These are phyloP conservation scores for Trametes cubensis DNA, from an alignment of 768 basidiomycete genomes.

Conservation along the genomic window DNA sequence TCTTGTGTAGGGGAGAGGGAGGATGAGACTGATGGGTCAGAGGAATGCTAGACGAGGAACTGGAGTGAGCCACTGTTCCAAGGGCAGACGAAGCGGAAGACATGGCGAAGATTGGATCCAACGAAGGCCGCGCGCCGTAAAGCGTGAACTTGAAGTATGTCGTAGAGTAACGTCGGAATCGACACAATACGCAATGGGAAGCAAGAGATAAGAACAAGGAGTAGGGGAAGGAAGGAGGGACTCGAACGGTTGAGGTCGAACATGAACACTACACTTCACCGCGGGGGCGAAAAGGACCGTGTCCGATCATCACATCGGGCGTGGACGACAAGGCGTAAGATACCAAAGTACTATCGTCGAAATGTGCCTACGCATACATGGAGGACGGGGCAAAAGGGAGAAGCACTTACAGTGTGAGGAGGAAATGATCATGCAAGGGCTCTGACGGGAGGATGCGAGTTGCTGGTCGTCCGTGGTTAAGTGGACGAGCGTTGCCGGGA, in stretches of 20 bases:
- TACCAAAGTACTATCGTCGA: background rate
- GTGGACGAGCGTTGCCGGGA: conserved; percentile 4
- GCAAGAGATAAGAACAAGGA: conserved; percentile 11
- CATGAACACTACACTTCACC: conserved; percentile 21
- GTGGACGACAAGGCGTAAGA: background rate
- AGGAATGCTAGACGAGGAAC: conserved; percentile 20
- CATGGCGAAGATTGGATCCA: conserved; percentile 10
- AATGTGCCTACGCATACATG: conserved; percentile 3
- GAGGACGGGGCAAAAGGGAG: background rate
- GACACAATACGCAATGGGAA: background rate
- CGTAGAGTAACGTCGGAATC: background rate
- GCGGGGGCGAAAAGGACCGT: conserved; percentile 19
- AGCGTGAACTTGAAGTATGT: background rate
- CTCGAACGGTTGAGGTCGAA: conserved; percentile 5
- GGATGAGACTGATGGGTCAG: background rate
- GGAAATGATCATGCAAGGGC: conserved; percentile 23
- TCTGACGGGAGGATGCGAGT: conserved; percentile 6
- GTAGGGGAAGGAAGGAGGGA: background rate
- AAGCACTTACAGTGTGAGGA: conserved; percentile 20
- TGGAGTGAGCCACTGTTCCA: conserved; percentile 14
- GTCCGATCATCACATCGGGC: conserved; percentile 26
- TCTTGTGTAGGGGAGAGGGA: conserved; percentile 42
- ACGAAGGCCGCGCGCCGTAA: conserved; percentile 6
- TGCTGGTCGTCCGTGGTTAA: conserved; percentile 14
- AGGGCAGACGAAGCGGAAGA: conserved; percentile 8